Evolutionary conservation across 2,329 filamentous ascomycete species (phyloP).

Genomic region (Ceratocystiopsis sp.): DNA sequence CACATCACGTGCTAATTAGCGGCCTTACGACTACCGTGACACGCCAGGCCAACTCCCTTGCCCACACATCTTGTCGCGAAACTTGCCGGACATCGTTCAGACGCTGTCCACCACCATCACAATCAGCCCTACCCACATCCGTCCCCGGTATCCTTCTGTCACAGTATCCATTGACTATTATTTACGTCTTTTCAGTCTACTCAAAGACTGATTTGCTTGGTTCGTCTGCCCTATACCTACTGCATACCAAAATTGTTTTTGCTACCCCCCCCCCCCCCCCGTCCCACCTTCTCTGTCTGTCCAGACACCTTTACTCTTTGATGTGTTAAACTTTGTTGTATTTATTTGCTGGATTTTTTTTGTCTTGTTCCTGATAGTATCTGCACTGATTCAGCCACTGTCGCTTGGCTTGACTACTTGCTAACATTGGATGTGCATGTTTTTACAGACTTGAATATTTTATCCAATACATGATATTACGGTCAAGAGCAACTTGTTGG

Average conservation of each 20-base stretch:
- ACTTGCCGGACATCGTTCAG: slow-evolving; percentile 7
- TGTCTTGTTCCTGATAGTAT: too few species aligned
- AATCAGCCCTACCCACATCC: neutral
- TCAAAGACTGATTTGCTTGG: too few species aligned
- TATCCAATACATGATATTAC: neutral
- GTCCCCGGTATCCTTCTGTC: slow-evolving; percentile 14
- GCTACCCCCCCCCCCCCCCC: neutral
- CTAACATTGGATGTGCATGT: neutral
- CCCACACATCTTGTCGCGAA: slow-evolving; percentile 12
- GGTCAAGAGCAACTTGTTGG: neutral
- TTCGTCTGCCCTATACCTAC: too few species aligned
- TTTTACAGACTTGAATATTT: slow-evolving; percentile 1
- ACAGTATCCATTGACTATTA: slow-evolving; percentile 15
- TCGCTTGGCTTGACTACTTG: too few species aligned
- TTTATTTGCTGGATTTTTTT: too few species aligned
- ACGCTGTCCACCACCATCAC: slow-evolving; percentile 9
- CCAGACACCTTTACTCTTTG: too few species aligned
- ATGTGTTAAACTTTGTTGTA: too few species aligned
- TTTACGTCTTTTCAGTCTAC: slow-evolving; percentile 9
- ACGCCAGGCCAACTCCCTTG: too few species aligned
- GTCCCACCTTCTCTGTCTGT: too few species aligned
- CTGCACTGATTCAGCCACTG: too few species aligned
- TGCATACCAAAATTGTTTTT: neutral
- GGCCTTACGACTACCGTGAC: too few species aligned
- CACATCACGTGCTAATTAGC: neutral